Percentiles rank a stretch among this genome's conserved stretches.
Evolutionary conservation across 176 grass and related monocot genomes (phyloP).

Genomic region (Cymbopogon citratus): DNA sequence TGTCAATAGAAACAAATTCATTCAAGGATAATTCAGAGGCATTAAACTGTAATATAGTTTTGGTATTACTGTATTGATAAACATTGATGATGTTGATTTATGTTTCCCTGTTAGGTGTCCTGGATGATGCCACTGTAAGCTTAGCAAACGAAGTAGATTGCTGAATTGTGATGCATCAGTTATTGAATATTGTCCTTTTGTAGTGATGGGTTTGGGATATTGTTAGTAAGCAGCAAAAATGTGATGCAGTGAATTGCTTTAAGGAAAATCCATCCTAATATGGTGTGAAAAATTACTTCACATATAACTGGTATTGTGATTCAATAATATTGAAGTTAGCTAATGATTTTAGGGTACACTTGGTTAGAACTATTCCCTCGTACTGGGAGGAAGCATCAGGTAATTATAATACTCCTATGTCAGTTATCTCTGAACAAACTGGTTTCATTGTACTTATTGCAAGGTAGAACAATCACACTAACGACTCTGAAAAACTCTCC

Average conservation of each 20-base stretch:
- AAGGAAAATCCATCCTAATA: background rate
- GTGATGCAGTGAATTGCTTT: background rate
- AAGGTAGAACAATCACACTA: background rate
- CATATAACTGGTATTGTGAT: background rate
- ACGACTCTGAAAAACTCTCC: background rate
- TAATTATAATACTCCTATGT: conserved; percentile 11
- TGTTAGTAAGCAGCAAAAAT: background rate
- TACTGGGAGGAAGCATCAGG: conserved; percentile 99
- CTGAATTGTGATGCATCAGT: background rate
- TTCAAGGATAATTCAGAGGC: background rate
- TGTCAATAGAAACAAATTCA: background rate
- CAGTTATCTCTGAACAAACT: conserved; percentile 10
- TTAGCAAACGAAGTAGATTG: background rate
- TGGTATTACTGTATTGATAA: background rate
- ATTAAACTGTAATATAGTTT: background rate
- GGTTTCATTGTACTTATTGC: background rate
- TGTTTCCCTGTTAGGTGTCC: background rate
- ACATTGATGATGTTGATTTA: background rate
- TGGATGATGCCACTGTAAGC: background rate
- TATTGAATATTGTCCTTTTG: background rate
- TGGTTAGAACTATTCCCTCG: conserved; percentile 84
- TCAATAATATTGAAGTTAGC: conserved; percentile 8
- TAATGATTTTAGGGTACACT: conserved; percentile 50
- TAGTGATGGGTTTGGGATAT: background rate
- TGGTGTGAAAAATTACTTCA: background rate